phyloP scores from a whole-genome alignment of 768 basidiomycete genomes.

The Agaricus blazei region DNA sequence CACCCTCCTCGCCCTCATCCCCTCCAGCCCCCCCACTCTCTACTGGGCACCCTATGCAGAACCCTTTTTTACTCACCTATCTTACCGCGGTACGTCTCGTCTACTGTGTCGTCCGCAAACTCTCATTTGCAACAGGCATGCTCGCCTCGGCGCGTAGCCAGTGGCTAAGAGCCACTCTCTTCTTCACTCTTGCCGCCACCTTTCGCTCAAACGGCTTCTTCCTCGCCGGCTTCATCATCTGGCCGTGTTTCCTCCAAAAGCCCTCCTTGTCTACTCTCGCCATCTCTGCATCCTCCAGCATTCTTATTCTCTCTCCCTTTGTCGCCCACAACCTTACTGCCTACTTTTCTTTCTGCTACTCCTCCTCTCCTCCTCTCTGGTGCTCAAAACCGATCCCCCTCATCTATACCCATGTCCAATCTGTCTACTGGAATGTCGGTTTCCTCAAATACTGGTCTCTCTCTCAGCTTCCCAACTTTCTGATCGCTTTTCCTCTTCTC shows the following conservation, averaged over 20 bases:
- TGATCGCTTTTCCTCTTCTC: slow-evolving; percentile 73
- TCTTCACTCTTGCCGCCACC: slow-evolving; percentile 55
- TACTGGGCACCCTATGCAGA: slow-evolving; percentile 76
- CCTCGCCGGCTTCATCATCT: slow-evolving; percentile 72
- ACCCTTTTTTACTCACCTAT: slow-evolving; percentile 79
- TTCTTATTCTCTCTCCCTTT: slow-evolving; percentile 61
- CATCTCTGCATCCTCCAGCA: slow-evolving; percentile 21
- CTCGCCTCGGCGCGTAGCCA: slow-evolving; percentile 41
- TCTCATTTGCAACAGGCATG: slow-evolving; percentile 42
- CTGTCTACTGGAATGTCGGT: slow-evolving; percentile 82
- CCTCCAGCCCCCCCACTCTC: slow-evolving; percentile 75
- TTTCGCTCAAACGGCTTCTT: slow-evolving; percentile 81
- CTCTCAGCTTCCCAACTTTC: slow-evolving; percentile 83
- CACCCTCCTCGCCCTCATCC: slow-evolving; percentile 64
- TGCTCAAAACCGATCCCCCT: slow-evolving; percentile 57
- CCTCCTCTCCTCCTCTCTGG: slow-evolving; percentile 42
- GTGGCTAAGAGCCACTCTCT: slow-evolving; percentile 53
- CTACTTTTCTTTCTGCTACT: slow-evolving; percentile 61
- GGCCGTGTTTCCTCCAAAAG: slow-evolving; percentile 50
- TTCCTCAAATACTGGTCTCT: slow-evolving; percentile 83
- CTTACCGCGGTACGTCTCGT: slow-evolving; percentile 56
- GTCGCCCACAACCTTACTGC: slow-evolving; percentile 63
- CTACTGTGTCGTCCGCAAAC: background rate
- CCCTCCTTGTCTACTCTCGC: slow-evolving; percentile 3
- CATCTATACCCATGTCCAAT: slow-evolving; percentile 80